phyloP scores from a whole-genome alignment of 192 early-diverging fungal species.

The Linnemannia exigua region DNA sequence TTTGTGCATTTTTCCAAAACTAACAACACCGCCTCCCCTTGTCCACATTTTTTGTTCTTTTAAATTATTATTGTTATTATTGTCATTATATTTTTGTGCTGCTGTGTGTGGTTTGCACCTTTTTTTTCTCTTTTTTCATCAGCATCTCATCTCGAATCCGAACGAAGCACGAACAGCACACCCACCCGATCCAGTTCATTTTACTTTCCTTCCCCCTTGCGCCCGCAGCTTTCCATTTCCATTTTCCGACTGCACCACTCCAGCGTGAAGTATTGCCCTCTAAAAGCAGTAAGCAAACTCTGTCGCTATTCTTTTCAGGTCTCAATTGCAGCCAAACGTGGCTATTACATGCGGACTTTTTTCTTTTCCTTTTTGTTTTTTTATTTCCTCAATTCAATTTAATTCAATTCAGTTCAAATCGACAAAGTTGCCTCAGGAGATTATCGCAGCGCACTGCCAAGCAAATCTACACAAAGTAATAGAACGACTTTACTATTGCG shows the following conservation, averaged over 20 bases:
- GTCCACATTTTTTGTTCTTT: not conserved
- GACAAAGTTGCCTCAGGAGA: not conserved
- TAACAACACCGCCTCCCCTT: not conserved
- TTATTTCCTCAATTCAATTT: not conserved
- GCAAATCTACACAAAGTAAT: not conserved
- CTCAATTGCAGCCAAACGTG: not conserved
- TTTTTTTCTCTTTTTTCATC: not conserved
- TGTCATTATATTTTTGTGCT: too few relatives aligned
- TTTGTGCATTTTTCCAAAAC: too few relatives aligned
- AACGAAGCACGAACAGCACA: too few relatives aligned
- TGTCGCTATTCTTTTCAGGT: too few relatives aligned
- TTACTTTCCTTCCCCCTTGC: not conserved
- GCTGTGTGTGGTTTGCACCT: not conserved
- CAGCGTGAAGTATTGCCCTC: too few relatives aligned
- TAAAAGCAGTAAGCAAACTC: not conserved
- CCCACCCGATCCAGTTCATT: not conserved
- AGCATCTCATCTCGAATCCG: not conserved
- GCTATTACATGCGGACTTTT: not conserved
- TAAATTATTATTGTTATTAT: not conserved
- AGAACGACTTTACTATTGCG: not conserved
- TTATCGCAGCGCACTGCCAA: not conserved
- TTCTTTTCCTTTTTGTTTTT: not conserved
- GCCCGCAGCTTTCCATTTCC: too few relatives aligned
- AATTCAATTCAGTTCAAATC: not conserved
- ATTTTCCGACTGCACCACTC: too few relatives aligned